Evolutionary conservation across 306 rosid genomes (phyloP), one percentile per base, ranked within the genome.

Genomic region (Macrotyloma uniflorum): DNA sequence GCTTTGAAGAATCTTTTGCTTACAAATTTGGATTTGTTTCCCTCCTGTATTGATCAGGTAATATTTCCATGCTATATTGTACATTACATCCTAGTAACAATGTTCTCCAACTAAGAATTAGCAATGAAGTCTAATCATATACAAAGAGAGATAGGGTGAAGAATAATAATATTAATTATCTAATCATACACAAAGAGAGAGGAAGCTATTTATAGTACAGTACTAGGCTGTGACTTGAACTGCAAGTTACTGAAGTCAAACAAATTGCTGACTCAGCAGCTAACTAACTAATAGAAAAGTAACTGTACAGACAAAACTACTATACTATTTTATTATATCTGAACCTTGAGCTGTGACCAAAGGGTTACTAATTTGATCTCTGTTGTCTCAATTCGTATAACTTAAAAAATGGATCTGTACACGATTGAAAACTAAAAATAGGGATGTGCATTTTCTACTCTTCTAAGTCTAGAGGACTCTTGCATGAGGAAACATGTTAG

Each of bases 11-110:
- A 93, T 85, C 94, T 96, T 77, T 75, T 96, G 75, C 90, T 90
- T 32, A 96, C 98, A 59, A 96, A 96, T 87, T 83, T 96, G 94
- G 99, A 96, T 85, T 88, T 96, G 47, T 96, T 96, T 89, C 99
- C 97, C 54, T 90, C 99, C 32, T 96, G 98, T 77, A 96, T 96
- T 82, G 99, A 96, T 86, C 99, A 96, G 97, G 99, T 93, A 87
- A 70, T 69, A 36, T 47, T 61, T 70, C 59, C 35, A 19, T n/a
- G 73, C 79, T 54, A 53, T 67, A 15, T 74, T 74, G 12, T 80
- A 57, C 43, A 73, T 76, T 64, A 45, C 40, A 19, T 69, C 53
- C 42, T 26, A 58, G 5, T 24, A 47, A 43, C 18, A n/a, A 58
- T 66, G 40, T 35, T 36, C 19, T 50, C 15, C 71, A 64, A 54